Evolutionary conservation across 208 protist genomes (phyloP), one percentile per base, ranked within the genome.

Genomic region (Trypanosoma platydactyli): DNA sequence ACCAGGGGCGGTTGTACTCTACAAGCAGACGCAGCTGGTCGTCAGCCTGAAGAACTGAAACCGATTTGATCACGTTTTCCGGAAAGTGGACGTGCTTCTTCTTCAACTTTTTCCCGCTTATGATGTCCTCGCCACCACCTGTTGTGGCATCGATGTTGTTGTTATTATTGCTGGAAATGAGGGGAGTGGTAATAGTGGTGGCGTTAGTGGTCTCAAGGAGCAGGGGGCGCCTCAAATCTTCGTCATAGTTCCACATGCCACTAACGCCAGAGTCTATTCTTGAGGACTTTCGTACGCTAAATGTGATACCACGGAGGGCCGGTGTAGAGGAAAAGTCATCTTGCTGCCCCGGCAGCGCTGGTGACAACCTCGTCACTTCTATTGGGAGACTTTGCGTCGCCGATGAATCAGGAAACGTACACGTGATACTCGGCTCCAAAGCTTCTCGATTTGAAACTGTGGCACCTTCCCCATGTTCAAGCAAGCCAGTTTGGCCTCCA

Each of bases 31-130:
- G 55, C 20, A 76, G 18, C n/a, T 77, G 64, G 59, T 77, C 65
- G 15, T 73, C 59, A 20, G 64, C 56, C 41, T 70, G 54, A 1
- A 77, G 48, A 55, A 77, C 48, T 20, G 59, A 77, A 11, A 77
- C 72, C 56, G 72, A 77, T 22, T 71, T 68, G 42, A 77, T 68
- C 18, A 77, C 56, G 44, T 67, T 73, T 42, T 77, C 72, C n/a
- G 72, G 58, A 52, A 77, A 77, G 29, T 57, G 64, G 18, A 77
- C 65, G 7, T 45, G 33, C 29, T 77, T 77, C 30, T 29, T 66
- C 44, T 64, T 71, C 38, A 16, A 30, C 20, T 59, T 62, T 11
- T 33, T 66, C n/a, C 1, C 29, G 44, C 27, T 49, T 27, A 1
- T 27, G 11, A 18, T 27, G 12, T 33, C 20, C 11, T 11, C 33